Base-by-base conservation (phyloP, 1,284 basidiomycete genomes). In the Ceratobasidium sp. region DNA sequence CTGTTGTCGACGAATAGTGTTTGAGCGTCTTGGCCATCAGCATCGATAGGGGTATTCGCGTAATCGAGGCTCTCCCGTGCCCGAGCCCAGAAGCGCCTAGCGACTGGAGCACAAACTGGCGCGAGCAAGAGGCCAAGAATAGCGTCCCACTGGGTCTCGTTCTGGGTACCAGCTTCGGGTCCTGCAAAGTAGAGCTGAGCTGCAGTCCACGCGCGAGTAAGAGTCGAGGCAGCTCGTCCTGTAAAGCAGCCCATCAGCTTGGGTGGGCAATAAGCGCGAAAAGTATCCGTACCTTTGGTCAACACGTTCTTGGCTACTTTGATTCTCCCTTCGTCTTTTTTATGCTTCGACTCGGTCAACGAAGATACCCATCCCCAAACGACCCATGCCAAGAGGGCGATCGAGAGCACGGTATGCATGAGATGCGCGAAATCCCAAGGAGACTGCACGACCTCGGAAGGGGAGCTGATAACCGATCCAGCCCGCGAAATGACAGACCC, bases 401-500 rank as follows among this genome's bases (percentile, higher is more conserved):
- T 54, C 26, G 79, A 73, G 44, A 80, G 42, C 12, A 79, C 56
- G 2, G 78, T 75, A 48, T 80, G 78, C 44, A 68, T 54, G 15
- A 61, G 40, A 28, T 75, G 66, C 13, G 75, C 68, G 20, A 70
- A 61, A 28, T 70, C 71, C 78, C 78, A 78, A 38, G 78, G 64
- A 28, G 64, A 66, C 6, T 59, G 61, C 1, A 66, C 69, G 13
- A 64, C 61, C 40, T 66, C 57, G 17, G 61, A 33, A 10, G 61
- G 54, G 10, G 78, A 54, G 6, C 44, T 52, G 38, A 79, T 74
- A 2, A 79, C 78, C 12, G 78, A 76, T 7, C 78, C 66, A 20
- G 71, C 66, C n/a, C 76, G 78, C 26, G 74, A 73, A 59, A 76
- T 76, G n/a, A 76, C 73, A 3, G 73, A 76, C 26, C 73, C 73